Evolutionary conservation across 176 grass and related monocot genomes (phyloP), one percentile per base, ranked within the genome.

Genomic region (Musa schizocarpa): DNA sequence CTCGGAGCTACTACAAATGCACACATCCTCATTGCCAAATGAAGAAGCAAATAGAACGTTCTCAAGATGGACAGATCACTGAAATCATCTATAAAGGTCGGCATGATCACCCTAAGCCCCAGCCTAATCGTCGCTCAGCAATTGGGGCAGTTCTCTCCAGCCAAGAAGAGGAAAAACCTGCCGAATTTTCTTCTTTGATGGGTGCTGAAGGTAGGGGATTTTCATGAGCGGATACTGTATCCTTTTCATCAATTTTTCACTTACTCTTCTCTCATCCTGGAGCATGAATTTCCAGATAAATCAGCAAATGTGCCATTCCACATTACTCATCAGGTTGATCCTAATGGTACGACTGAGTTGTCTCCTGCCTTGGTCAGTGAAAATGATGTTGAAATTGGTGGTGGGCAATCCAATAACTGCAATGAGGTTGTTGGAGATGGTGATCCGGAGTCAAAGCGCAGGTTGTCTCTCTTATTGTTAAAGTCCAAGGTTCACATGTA

Each of bases 1-100:
- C 96, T 54, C 84, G 96, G 80, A 99, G 96, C 79, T 99, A 99
- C 81, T 99, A 99, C 86, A 99, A 99, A 84, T 99, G 96, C 85
- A 99, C 96, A 1, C 96, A 99, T 87, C 91, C 91, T 74, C 86
- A 86, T 82, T 99, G 96, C 84, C 87, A 89, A 85, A 89, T 95
- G 77, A 99, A 99, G 85, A 99, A 99, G 68, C 86, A 95, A 79
- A 69, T 99, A 59, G 96, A 99, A 71, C 88, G 96, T 51, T 89
- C 91, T 0, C 77, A 88, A 81, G 91, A 89, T 87, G 96, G 96
- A 78, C 82, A 92, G 59, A 95, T 99, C 71, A 92, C 86, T 63
- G 96, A 99, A 81, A 84, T 95, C 75, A 74, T 89, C 63, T 99
- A 99, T 83, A 99, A 92, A 83, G 91, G 96, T 51, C 76, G 19